A percentile compares a stretch with the other conserved stretches of the same genome.
Conservation (phyloP, 2,329 filamentous ascomycete species). For the Neofusicoccum laricinum region DNA sequence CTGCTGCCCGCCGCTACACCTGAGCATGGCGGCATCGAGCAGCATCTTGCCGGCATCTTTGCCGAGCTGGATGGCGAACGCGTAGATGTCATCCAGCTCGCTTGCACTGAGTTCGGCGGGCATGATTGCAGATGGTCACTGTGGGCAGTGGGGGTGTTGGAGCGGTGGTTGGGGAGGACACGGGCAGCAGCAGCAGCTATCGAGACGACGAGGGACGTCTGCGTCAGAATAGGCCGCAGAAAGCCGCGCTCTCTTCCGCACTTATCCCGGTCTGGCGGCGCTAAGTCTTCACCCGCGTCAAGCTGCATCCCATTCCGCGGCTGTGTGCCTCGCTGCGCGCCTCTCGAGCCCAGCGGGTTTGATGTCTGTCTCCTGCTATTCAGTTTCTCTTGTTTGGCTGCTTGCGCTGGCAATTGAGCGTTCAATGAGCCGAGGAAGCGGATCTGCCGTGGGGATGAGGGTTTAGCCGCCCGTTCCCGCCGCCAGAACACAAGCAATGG, state of each 20-base stretch:
- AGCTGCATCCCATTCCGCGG: no score
- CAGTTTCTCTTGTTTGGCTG: no score
- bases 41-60: constrained; percentile 68
- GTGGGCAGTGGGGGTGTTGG: neutral
- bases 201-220: neutral
- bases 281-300: neutral
- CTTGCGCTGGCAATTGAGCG: neutral
- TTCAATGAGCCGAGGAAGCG: neutral
- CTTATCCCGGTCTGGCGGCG: no score
- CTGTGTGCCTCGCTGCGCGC: no score
- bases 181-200: neutral
- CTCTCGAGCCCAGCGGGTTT: no score
- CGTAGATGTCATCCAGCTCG: constrained; percentile 50
- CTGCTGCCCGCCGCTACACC: constrained; percentile 44
- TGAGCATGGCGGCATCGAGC: constrained; percentile 59
- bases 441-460: neutral
- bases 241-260: neutral
- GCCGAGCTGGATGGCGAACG: constrained; percentile 67
- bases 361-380: no score
- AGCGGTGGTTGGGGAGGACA: neutral
- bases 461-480: neutral
- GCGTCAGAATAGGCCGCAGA: neutral
- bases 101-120: neutral
- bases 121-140: neutral
- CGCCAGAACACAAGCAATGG: no score